Evolutionary conservation across 306 rosid genomes (phyloP), one percentile per base, ranked within the genome.

Genomic region (Quercus ilex): DNA sequence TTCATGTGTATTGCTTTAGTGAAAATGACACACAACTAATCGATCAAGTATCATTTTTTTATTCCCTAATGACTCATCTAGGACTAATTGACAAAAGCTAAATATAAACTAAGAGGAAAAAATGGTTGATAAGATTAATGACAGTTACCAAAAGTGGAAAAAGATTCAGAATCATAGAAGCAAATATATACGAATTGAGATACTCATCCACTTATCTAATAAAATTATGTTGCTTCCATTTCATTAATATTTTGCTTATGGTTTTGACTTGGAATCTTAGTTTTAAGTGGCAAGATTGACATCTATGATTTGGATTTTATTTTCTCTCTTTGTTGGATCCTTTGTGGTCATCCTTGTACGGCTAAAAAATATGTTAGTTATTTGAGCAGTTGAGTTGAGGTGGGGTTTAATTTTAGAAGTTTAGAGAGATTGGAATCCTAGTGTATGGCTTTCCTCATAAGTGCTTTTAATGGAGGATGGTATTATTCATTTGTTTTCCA

Each of bases 1-100:
- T 53, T 74, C 55, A 69, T 77, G 71, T 82, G 81, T 83, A 81
- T 82, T 88, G 71, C 80, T 74, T 64, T 78, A 69, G 72, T 65
- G 81, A 87, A 85, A 81, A 77, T 78, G 91, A 86, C 81, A 64
- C 57, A 76, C 87, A 68, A 26, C 62, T 31, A n/a, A 55, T 58
- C 62, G 7, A 75, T 78, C 76, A 78, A 69, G 76, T 52, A 15
- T 55, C 74, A 79, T 59, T 31, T 68, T 77, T 74, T 81, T 77
- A 81, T 84, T 87, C 91, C 83, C 69, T 59, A 28, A 52, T 90
- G 93, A 89, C 83, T 88, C 91, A 86, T 77, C 89, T 56, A 78
- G 77, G 79, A 55, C 77, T 76, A 19, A 76, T 15, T 11, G 73
- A 84, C 76, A 51, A 49, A 70, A 74, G 71, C 73, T 17, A 72